A percentile compares a stretch with the other conserved stretches of the same genome.
Conservation (phyloP, 1,284 basidiomycete genomes). For the Sporisorium graminicola region DNA sequence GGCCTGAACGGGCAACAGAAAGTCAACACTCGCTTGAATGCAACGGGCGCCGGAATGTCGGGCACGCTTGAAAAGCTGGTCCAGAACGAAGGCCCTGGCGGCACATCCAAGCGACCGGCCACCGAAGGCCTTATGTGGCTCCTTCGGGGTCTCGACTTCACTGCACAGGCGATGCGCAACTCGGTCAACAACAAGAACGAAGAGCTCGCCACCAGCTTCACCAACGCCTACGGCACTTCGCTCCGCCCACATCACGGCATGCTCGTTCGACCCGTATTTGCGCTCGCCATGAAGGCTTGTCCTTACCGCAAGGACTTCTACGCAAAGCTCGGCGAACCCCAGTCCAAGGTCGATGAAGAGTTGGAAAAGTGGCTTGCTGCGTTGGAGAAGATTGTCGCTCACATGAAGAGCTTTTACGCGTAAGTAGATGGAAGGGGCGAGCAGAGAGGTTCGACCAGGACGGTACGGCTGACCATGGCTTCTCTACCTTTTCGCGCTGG, state of each 20-base stretch:
- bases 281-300: conserved; percentile 96
- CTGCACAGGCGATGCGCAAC: conserved; percentile 82
- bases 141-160: conserved; percentile 89
- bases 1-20: conserved; percentile 34
- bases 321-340: conserved; percentile 82
- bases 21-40: conserved; percentile 81
- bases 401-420: conserved; percentile 78
- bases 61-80: conserved; percentile 87
- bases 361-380: conserved; percentile 83
- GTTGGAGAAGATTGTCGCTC: conserved; percentile 78
- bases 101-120: conserved; percentile 85
- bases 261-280: conserved; percentile 85
- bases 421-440: conserved; percentile 34
- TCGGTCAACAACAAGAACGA: conserved; percentile 78
- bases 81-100: conserved; percentile 80
- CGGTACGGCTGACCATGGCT: conserved; percentile 2
- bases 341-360: conserved; percentile 79
- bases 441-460: background rate
- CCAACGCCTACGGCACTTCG: conserved; percentile 83
- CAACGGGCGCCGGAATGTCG: conserved; percentile 75
- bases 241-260: conserved; percentile 90
- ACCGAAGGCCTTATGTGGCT: conserved; percentile 96
- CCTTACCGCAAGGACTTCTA: conserved; percentile 92
- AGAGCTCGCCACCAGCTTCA: conserved; percentile 84
- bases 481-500: background rate